Evolutionary conservation across 1,284 basidiomycete genomes (phyloP), one percentile per base, ranked within the genome.

Genomic region (Inonotus obliquus): DNA sequence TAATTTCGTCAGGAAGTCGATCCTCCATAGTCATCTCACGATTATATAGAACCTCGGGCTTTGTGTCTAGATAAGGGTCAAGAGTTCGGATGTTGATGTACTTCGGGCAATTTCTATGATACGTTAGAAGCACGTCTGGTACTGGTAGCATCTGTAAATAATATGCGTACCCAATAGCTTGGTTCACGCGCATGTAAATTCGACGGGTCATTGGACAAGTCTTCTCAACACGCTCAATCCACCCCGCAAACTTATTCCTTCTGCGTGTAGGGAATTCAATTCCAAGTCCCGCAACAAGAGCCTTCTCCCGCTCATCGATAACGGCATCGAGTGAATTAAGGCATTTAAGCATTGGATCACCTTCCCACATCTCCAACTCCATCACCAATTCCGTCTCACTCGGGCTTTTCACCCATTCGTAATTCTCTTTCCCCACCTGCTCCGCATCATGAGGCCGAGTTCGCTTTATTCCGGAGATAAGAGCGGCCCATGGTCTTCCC

Each of bases 241-340:
- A 70, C 1, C 86, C 86, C 0, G 84, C 84, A 65, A 87, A 81
- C 69, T 87, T 87, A 66, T 85, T 85, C 51, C 86, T 74, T 63
- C 83, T 69, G 21, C 85, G 70, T 0, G 82, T 85, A 23, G 78
- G 70, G 56, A 85, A 79, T 64, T 87, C 82, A 56, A 87, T 76
- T 0, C 86, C 85, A 37, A 87, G 79, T 0, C 86, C 85, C 2
- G 83, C 83, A 19, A 81, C 72, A 23, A 84, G 69, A 62, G 75
- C 72, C 29, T 66, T 39, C 27, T n/a, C 32, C 47, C 23, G 11
- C 14, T 49, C 4, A 17, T 52, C 51, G 27, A 10, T 9, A 11
- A 6, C 19, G 19, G 2, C 19, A 7, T 47, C 49, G 9, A 69
- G 71, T n/a, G 57, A 49, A 21, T 70, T 68, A 17, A 73, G 62